Conservation (phyloP, 1,139 yeast genomes). For the Barnettozyma hawaiiensis region DNA sequence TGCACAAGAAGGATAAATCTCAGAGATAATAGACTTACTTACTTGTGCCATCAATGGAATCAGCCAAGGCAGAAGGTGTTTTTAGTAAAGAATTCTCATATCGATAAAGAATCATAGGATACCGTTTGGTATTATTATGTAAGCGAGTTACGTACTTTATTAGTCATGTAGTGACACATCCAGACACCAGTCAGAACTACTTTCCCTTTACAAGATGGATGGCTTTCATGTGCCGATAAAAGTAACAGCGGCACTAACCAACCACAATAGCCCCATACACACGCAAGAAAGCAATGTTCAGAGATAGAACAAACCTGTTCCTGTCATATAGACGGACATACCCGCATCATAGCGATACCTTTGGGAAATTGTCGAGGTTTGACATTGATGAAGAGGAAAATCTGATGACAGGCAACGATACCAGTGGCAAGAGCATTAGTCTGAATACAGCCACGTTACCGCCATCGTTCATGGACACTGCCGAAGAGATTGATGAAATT, state of each 20-base stretch:
- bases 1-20: conserved; percentile 21
- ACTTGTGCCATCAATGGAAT: neutral
- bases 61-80: no score
- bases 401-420: conserved; percentile 31
- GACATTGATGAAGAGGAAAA: conserved; percentile 56
- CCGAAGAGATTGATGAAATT: conserved; percentile 63
- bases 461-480: conserved; percentile 72
- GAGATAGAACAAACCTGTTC: conserved; percentile 69
- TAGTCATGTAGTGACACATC: neutral
- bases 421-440: conserved; percentile 18
- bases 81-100: neutral
- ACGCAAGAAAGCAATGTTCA: conserved; percentile 40
- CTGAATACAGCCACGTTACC: conserved; percentile 55
- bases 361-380: conserved; percentile 29
- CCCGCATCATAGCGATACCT: conserved; percentile 40
- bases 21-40: neutral
- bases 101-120: no score
- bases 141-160: no score
- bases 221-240: no score
- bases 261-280: neutral
- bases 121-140: no score
- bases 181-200: conserved; percentile 2
- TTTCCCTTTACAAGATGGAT: neutral
- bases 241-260: no score
- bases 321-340: conserved; percentile 69